Conservation (phyloP, 23 red algal genomes). For the Porphyridium purpureum region DNA sequence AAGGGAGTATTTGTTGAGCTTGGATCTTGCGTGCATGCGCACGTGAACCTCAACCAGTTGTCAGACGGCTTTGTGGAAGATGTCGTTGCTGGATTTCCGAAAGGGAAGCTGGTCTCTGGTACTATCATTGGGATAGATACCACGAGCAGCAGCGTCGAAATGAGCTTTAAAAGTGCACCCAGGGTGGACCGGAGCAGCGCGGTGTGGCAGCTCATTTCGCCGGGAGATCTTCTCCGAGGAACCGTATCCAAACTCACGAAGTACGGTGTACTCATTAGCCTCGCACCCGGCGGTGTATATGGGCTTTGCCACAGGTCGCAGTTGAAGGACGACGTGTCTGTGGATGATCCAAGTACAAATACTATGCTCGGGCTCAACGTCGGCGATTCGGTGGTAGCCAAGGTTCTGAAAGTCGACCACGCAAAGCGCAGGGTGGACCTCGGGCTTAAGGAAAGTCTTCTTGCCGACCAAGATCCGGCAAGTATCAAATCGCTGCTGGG, state of each 20-base stretch:
- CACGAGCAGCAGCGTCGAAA: not conserved
- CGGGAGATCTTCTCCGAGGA: not conserved
- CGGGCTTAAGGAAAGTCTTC: not conserved
- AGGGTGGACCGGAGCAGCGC: too few relatives aligned
- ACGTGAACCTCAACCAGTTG: not conserved
- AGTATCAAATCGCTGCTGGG: too few relatives aligned
- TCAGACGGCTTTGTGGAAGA: not conserved
- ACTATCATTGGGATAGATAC: not conserved
- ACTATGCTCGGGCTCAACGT: too few relatives aligned
- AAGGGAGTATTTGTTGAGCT: not conserved
- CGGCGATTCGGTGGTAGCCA: not conserved
- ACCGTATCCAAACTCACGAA: not conserved
- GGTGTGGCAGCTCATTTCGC: too few relatives aligned
- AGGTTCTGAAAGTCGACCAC: not conserved
- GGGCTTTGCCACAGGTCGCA: not conserved
- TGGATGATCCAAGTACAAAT: not conserved
- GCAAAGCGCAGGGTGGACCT: not conserved
- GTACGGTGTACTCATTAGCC: not conserved
- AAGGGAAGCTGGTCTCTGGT: slow-evolving; percentile 1
- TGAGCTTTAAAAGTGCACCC: not conserved
- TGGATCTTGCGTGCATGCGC: not conserved
- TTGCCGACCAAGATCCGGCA: not conserved
- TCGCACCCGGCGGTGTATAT: not conserved
- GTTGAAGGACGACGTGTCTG: not conserved
- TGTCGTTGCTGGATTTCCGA: too few relatives aligned